phyloP scores from a whole-genome alignment of 139 green algal genomes.

The Gonium pectorale region DNA sequence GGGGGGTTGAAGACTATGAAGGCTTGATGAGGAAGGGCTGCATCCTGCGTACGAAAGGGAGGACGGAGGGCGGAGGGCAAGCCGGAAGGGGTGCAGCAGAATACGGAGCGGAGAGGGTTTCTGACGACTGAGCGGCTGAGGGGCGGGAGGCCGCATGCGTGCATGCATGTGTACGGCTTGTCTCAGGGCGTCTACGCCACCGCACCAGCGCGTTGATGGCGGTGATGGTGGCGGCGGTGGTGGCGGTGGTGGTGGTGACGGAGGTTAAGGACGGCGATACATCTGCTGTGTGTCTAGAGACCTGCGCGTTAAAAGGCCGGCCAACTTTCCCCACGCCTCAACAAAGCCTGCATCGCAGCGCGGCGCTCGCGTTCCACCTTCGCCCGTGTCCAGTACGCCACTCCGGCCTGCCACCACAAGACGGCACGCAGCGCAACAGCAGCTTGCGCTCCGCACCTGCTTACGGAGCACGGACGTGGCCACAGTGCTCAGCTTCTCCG shows the following conservation, averaged over 20 bases:
- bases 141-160: no score
- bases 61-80: background rate
- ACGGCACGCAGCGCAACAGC: background rate
- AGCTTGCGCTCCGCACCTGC: background rate
- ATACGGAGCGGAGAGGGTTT: no score
- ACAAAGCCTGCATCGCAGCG: background rate
- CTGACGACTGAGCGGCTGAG: no score
- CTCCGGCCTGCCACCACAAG: background rate
- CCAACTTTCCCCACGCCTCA: background rate
- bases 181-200: no score
- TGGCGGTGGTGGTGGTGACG: no score
- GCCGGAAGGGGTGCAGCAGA: background rate
- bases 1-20: background rate
- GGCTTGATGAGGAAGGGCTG: background rate
- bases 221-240: no score
- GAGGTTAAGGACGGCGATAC: background rate
- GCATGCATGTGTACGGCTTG: no score
- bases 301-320: no score
- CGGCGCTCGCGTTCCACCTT: no score
- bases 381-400: background rate
- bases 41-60: background rate
- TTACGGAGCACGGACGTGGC: background rate
- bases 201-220: no score
- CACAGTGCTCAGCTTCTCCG: background rate
- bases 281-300: no score